phyloP scores from a whole-genome alignment of 2,329 filamentous ascomycete genomes.

The Phaeosphaeria sp. region DNA sequence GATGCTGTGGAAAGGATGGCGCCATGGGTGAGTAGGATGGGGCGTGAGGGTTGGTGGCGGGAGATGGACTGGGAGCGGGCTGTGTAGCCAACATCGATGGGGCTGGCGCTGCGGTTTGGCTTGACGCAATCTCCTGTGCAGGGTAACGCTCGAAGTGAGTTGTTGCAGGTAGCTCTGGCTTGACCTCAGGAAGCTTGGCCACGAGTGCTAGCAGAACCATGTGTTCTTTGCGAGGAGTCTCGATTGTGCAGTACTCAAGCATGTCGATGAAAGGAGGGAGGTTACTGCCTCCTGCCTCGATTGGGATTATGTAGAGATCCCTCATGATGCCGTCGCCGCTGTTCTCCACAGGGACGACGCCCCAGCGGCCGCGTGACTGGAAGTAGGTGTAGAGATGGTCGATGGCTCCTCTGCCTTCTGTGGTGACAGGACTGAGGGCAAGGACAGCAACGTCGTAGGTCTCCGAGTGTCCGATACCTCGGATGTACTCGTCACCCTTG shows the following conservation, averaged over 20 bases:
- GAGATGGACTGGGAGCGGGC: slow-evolving; percentile 34
- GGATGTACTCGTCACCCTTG: slow-evolving; percentile 89
- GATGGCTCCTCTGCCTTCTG: slow-evolving; percentile 67
- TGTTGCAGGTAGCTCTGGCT: slow-evolving; percentile 37
- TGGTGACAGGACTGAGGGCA: slow-evolving; percentile 69
- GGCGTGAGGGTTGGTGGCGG: slow-evolving; percentile 40
- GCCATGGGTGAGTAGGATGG: slow-evolving; percentile 44
- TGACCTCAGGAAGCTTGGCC: slow-evolving; percentile 57
- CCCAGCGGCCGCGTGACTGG: slow-evolving; percentile 79
- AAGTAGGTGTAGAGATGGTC: slow-evolving; percentile 89
- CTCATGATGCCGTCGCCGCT: slow-evolving; percentile 77
- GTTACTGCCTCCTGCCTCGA: slow-evolving; percentile 71
- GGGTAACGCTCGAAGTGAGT: slow-evolving; percentile 34
- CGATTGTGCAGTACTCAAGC: slow-evolving; percentile 82
- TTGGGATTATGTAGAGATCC: slow-evolving; percentile 89
- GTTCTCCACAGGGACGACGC: slow-evolving; percentile 66
- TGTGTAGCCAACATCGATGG: slow-evolving; percentile 22
- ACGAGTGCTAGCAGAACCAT: slow-evolving; percentile 87
- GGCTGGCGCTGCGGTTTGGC: slow-evolving; percentile 24
- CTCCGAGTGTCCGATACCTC: slow-evolving; percentile 80
- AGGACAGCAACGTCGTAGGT: slow-evolving; percentile 86
- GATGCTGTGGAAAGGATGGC: slow-evolving; percentile 29
- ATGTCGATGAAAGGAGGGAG: slow-evolving; percentile 89
- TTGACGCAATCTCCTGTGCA: slow-evolving; percentile 17
- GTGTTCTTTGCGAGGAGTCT: slow-evolving; percentile 73